Conservation (phyloP, 2,329 filamentous ascomycete genomes). For the Beauveria rudraprayagi region DNA sequence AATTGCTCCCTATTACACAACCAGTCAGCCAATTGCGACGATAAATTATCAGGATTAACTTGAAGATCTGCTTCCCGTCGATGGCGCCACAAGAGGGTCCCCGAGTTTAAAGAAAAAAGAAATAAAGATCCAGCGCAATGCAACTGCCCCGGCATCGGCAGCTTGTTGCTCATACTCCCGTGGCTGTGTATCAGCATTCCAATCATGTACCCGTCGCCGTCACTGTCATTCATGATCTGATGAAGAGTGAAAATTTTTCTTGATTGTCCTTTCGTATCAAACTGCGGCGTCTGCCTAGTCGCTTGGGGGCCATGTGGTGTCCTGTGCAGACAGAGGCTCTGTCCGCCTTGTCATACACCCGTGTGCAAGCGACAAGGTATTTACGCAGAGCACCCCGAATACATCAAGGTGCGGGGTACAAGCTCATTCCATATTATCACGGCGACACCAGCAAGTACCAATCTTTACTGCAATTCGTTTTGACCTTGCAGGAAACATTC, state of each 20-base stretch:
- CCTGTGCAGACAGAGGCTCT: not conserved
- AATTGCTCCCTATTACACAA: too few relatives aligned
- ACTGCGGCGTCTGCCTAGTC: not conserved
- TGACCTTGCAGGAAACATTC: not conserved
- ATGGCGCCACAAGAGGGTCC: too few relatives aligned
- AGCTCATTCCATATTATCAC: too few relatives aligned
- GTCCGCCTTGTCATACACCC: not conserved
- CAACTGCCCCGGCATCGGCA: slow-evolving; percentile 1
- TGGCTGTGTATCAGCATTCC: not conserved
- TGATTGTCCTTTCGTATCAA: not conserved
- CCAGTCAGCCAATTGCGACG: too few relatives aligned
- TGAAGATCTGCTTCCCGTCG: too few relatives aligned
- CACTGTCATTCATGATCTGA: not conserved
- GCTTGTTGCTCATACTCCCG: not conserved
- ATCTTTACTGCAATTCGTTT: not conserved
- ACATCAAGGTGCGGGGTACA: too few relatives aligned
- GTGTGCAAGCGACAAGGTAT: not conserved
- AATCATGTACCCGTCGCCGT: not conserved
- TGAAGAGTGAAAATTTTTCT: not conserved
- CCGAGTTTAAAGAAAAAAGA: too few relatives aligned
- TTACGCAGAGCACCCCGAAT: too few relatives aligned
- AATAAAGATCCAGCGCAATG: too few relatives aligned
- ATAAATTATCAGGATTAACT: too few relatives aligned
- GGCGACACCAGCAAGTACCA: too few relatives aligned
- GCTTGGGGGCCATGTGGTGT: not conserved